Conservation (phyloP, 225 moss, liverwort and hornwort genomes). For the Bryum argenteum region DNA sequence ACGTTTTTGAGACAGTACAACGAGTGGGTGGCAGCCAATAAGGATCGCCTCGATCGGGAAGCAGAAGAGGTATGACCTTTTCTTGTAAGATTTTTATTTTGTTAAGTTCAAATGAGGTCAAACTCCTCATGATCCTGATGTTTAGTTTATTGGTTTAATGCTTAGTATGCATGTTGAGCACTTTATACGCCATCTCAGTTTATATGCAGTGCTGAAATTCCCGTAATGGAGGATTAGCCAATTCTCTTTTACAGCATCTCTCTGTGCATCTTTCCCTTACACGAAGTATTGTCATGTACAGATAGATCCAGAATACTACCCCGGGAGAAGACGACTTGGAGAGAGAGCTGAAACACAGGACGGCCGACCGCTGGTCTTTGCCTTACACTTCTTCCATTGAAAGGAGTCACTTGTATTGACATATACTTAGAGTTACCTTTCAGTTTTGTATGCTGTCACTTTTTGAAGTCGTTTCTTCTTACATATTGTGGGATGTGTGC, state of each 20-base stretch:
- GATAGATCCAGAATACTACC: slow-evolving; percentile 94
- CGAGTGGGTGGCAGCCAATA: slow-evolving; percentile 91
- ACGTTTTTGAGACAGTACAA: slow-evolving; percentile 83
- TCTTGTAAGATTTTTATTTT: neutral
- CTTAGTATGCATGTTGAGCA: too few relatives aligned
- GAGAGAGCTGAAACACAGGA: slow-evolving; percentile 59
- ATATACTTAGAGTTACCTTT: neutral
- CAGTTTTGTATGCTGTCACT: neutral
- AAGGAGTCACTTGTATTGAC: slow-evolving; percentile 3
- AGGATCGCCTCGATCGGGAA: slow-evolving; percentile 76
- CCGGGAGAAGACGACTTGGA: slow-evolving; percentile 81
- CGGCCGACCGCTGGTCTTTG: slow-evolving; percentile 46
- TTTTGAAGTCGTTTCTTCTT: slow-evolving; percentile 21
- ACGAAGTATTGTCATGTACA: slow-evolving; percentile 32
- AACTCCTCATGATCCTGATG: neutral
- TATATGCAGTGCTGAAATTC: neutral
- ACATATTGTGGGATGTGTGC: slow-evolving; percentile 36
- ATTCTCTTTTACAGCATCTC: slow-evolving; percentile 6
- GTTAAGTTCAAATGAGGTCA: slow-evolving; percentile 3
- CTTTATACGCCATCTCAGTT: too few relatives aligned
- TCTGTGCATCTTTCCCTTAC: slow-evolving; percentile 6
- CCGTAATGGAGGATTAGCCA: neutral
- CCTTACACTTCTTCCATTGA: slow-evolving; percentile 25
- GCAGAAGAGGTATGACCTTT: slow-evolving; percentile 61
- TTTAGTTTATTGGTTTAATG: slow-evolving; percentile 11